Conservation (phyloP, 2,329 filamentous ascomycete genomes). For the Pyricularia sp. region DNA sequence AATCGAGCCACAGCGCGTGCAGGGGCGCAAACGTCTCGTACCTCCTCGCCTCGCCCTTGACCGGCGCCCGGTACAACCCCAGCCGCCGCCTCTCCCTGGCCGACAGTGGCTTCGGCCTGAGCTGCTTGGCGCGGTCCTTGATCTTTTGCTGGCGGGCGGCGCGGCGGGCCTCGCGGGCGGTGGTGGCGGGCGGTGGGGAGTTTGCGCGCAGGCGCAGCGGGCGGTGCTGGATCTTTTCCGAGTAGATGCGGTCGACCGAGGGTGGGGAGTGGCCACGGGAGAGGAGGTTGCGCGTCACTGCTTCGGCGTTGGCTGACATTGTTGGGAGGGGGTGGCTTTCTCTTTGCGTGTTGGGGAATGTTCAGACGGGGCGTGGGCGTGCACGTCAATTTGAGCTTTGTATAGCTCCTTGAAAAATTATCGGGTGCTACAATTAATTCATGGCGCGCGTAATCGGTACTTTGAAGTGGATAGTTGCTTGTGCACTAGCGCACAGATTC, state of each 20-base stretch:
- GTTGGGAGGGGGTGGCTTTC: not conserved
- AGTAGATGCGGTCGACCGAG: slow-evolving; percentile 61
- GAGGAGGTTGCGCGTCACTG: slow-evolving; percentile 56
- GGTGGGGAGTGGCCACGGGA: slow-evolving; percentile 69
- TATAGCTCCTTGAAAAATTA: not conserved
- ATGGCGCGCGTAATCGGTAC: not conserved
- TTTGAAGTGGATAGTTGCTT: not conserved
- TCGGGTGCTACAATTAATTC: not conserved
- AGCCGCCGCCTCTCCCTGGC: slow-evolving; percentile 67
- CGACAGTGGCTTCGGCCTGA: slow-evolving; percentile 60
- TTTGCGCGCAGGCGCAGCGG: slow-evolving; percentile 71
- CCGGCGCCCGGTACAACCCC: slow-evolving; percentile 66
- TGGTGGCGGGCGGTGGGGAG: slow-evolving; percentile 51
- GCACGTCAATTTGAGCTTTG: not conserved
- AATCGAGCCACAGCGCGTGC: slow-evolving; percentile 71
- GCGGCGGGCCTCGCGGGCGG: slow-evolving; percentile 47
- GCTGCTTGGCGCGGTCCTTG: slow-evolving; percentile 33
- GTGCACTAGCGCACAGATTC: not conserved
- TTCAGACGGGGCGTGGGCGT: not conserved
- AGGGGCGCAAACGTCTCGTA: slow-evolving; percentile 73
- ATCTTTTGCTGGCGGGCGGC: slow-evolving; percentile 38
- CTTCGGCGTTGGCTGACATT: slow-evolving; percentile 18
- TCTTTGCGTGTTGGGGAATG: not conserved
- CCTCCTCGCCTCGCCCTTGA: slow-evolving; percentile 43
- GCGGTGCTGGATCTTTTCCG: slow-evolving; percentile 74